Base-by-base conservation (phyloP, 2,329 filamentous ascomycete genomes). In the Xylaria digitata region DNA sequence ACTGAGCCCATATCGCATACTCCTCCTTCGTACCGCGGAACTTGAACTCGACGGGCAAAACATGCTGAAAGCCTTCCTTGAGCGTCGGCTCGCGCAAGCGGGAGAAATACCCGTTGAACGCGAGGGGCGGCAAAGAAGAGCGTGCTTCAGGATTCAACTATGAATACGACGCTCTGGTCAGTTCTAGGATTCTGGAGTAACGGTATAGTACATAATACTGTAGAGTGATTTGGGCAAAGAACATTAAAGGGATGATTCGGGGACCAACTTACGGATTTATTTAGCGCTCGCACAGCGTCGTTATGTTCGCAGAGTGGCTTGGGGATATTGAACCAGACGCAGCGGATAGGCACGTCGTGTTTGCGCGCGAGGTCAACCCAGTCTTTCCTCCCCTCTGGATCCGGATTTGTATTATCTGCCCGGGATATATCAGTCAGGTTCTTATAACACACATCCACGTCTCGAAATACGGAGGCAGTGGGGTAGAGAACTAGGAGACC, bases 351-450 rank as follows among this genome's bases (percentile, higher is more conserved):
- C 1, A 96, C 84, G 3, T 87, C 82, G 74, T 88, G 81, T 73
- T 90, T 90, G 70, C 85, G 86, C 19, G 94, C 94, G 34, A 98
- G 80, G 30, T 87, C 82, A 37, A 93, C 80, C 95, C 95, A 98
- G 67, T 92, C 81, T n/a, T 86, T 85, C 70, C 96, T 87, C 26
- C 90, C 93, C 59, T 92, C 90, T 11, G 84, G 78, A 80, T 97
- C 92, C 34, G 94, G 88, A 77, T 99, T 99, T n/a, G 96, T 98
- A 78, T 97, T 98, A 79, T 99, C 96, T 96, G 6, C 4, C 13
- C n/a, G 26, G 1, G 21, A n/a, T 57, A 26, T 26, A 19, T 55
- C n/a, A 70, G 54, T 26, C 6, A 48, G 42, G 32, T 0, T 2
- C 42, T 19, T 21, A 32, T 11, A n/a, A 7, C 11, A 9, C 11